Base-by-base conservation (phyloP, 768 basidiomycete species). In the Trametes cinnabarina region DNA sequence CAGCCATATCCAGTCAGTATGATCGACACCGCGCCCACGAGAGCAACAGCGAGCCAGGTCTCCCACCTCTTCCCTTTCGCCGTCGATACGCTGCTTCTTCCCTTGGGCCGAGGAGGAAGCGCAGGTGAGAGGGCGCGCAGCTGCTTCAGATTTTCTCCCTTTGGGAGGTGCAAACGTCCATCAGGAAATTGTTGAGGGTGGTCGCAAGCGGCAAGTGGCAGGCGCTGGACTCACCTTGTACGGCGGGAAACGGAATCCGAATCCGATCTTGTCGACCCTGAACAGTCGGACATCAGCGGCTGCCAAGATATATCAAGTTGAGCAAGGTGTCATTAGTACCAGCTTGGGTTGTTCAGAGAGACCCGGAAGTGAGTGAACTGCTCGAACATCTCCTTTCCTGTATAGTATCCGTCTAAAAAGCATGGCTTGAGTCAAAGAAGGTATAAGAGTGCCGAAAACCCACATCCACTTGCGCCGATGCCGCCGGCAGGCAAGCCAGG, bases 401-500 rank as follows among this genome's bases (percentile, higher is more conserved):
- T 82, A 65, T 87, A 82, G 50, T 77, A 74, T 0, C 62, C 62
- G 15, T 90, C 84, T 60, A 76, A 8, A 15, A 19, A 26, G 48
- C n/a, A 40, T 41, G 44, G n/a, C 30, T 40, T 17, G 49, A 19
- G 42, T 2, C 20, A 22, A 15, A 46, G 17, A 8, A 11, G 2
- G 22, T 12, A 32, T 12, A 32, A 1, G 30, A 7, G 12, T 19
- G 7, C 7, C 14, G 7, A 30, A 15, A 4, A 8, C 86, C 62
- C 69, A 90, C 88, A 80, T 71, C 89, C 89, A 63, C 86, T 87
- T 2, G 77, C 34, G 3, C 44, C 35, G 1, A 55, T 12, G 2
- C 89, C 89, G 28, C 89, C 89, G 51, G 90, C 85, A 6, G 90
- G 88, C 25, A 90, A 66, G 12, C 83, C 85, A 9, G 85, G 78